Base-by-base conservation (phyloP, 1,284 basidiomycete genomes). In the Wallemia ichthyophaga region DNA sequence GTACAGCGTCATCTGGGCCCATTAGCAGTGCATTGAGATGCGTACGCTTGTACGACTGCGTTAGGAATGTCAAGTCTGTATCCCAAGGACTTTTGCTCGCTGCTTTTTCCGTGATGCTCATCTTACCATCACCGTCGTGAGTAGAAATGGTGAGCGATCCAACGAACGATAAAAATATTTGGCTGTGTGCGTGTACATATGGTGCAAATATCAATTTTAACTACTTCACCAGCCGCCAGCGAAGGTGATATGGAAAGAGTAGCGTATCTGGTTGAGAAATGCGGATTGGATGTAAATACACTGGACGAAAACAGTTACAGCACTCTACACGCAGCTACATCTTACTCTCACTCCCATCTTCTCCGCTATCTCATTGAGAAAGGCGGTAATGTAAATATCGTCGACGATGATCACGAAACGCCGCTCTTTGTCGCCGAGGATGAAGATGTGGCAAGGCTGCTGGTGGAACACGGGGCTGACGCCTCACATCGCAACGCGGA, bases 311-410 rank as follows among this genome's bases (percentile, higher is more conserved):
- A 65, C 57, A 59, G 60, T 17, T 66, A 68, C 60, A 64, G 65
- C 1, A 62, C 67, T 2, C 31, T 68, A 11, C 67, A 68, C 56
- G 67, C 67, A 21, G 67, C 67, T 15, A 65, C 63, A 2, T 67
- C 66, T 1, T 68, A 66, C 64, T 60, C 58, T 5, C 66, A 66
- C 31, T 23, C 58, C 23, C 62, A 65, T 21, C 62, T 68, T 57
- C 64, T 68, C 19, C 59, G 60, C 25, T 65, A 64, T 62, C 63
- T 68, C 25, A 59, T 67, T 60, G 21, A 62, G 21, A 58, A 62
- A n/a, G 65, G 67, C 15, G 67, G 65, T 48, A 61, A 68, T 60
- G 65, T 68, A 61, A 68, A 68, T 61, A 61, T 65, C 15, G 60
- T 63, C 5, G 67, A 68, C 61, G 62, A 61, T 17, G 67, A 68